Base-by-base conservation (phyloP, 2,329 filamentous ascomycete genomes). In the Xylaria sp. region DNA sequence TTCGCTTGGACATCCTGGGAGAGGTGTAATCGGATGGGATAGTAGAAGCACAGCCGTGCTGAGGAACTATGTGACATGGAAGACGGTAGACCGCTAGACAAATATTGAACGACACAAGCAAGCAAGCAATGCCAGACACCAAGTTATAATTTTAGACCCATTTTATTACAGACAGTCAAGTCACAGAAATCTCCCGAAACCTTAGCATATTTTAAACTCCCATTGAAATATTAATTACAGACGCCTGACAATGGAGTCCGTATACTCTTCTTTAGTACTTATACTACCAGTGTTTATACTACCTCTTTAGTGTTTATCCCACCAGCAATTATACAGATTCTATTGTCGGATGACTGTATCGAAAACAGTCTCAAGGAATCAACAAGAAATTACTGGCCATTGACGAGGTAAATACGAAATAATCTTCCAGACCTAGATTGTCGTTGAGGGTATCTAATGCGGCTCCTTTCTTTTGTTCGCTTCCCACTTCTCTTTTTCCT, bases 391-490 rank as follows among this genome's bases (percentile, higher is more conserved):
- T n/a, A n/a, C n/a, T n/a, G n/a, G n/a, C n/a, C n/a, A n/a, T n/a
- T n/a, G n/a, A n/a, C n/a, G n/a, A n/a, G n/a, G n/a, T n/a, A n/a
- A n/a, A n/a, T n/a, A n/a, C n/a, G 21, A 3, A 54, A 50, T 57
- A 42, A 57, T 50, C 52, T 58, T 61, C 43, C 47, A 45, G 21
- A 33, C 60, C 57, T 67, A 70, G 65, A 69, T 69, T 47, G 67
- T 67, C 55, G 69, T 70, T 70, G 69, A 71, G 67, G 65, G 65
- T 69, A 71, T 71, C 67, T 67, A 69, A 60, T 52, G 28, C 46
- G 25, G 42, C 37, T 35, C 23, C 23, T 23, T 23, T 19, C n/a
- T 46, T 46, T 14, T 23, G 23, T 46, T 14, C 11, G 8, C 15
- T 23, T 21, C 23, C 38, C 17, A 31, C 21, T 17, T 6, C 31